Base-by-base conservation (phyloP, 2,329 filamentous ascomycete genomes). In the Botryotinia convoluta region DNA sequence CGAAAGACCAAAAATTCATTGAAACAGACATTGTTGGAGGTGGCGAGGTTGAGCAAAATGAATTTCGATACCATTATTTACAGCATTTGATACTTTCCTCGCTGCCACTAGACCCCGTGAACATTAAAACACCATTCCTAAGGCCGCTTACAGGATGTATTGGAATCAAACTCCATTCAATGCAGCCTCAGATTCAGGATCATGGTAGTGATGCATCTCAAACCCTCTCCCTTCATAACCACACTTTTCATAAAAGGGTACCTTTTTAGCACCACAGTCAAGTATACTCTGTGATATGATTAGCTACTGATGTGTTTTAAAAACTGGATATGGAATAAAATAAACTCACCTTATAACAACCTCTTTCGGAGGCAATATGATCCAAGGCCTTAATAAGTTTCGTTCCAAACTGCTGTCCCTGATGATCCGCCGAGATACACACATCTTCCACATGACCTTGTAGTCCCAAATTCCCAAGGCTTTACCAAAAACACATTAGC, bases 371-470 rank as follows among this genome's bases (percentile, higher is more conserved):
- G 73, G 94, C 94, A 75, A 98, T 91, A 81, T 88, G 91, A 84
- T 98, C 95, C 81, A 98, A 87, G 12, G 95, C 94, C 84, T 98
- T 93, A 79, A 98, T 98, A 78, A 98, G 92, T 77, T 93, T 88
- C 80, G 97, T 85, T 8, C 95, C 95, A 65, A 98, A 87, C 85
- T 97, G 97, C 89, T 98, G 98, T 79, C 95, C 95, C 83, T 98
- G 95, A 84, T 98, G 94, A 79, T 95, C 92, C 84, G 94, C 94
- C 77, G 93, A 90, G 60, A 98, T 95, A 35, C 94, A 94, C 81
- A 98, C 97, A 82, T 98, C 95, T 82, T 98, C 95, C 83, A 98
- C 97, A 84, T 98, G 95, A 16, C 95, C 95, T 48, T 97, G 95
- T 37, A 91, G 85, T 65, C 93, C 93, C 68, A 95, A 87, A 77